Conservation (phyloP, 2,329 filamentous ascomycete genomes). For the Calonectria pseudoreteaudii region DNA sequence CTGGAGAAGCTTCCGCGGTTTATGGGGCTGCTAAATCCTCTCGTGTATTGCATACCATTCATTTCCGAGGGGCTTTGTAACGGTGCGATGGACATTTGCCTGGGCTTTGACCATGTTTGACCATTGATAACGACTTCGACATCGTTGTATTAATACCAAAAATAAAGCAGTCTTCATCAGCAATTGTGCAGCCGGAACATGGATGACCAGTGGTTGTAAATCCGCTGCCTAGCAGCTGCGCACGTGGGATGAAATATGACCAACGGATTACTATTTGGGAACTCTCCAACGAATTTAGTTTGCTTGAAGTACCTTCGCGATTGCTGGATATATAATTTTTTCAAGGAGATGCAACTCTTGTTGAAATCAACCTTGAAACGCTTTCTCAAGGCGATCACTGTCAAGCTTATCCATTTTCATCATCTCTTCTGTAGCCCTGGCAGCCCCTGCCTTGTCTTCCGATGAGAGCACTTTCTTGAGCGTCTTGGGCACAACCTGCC, state of each 20-base stretch:
- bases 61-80: neutral
- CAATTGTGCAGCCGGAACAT: neutral
- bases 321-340: neutral
- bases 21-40: neutral
- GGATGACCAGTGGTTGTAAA: neutral
- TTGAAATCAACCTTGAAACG: slow-evolving; percentile 35
- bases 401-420: slow-evolving; percentile 58
- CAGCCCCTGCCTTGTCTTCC: slow-evolving; percentile 49
- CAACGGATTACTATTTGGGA: neutral
- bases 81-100: neutral
- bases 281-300: neutral
- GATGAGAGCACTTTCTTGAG: slow-evolving; percentile 50
- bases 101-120: neutral
- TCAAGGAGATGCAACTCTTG: neutral
- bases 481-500: slow-evolving; percentile 58
- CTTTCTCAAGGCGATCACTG: slow-evolving; percentile 52
- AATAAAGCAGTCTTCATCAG: neutral
- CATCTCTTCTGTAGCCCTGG: slow-evolving; percentile 50
- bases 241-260: neutral
- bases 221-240: neutral
- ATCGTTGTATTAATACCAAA: neutral
- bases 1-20: neutral
- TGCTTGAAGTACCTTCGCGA: neutral
- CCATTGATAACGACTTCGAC: neutral
- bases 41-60: neutral